These are phyloP conservation scores for Cytidiella melzeri DNA, from an alignment of 768 basidiomycete species.

Conservation along the genomic window DNA sequence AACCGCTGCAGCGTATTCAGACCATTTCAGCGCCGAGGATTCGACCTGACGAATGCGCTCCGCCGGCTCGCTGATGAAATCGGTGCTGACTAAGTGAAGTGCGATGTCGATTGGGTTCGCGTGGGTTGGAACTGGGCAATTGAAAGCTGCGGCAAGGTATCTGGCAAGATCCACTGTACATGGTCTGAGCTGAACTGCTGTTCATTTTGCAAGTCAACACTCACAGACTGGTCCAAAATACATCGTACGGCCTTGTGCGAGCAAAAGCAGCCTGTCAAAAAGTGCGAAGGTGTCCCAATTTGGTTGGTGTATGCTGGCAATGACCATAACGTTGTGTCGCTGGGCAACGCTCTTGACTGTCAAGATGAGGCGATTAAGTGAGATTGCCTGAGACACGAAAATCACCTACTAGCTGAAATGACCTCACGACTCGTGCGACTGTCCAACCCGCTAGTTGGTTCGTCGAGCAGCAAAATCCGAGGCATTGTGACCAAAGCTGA, in stretches of 20 bases:
- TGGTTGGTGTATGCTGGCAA: slow-evolving; percentile 67
- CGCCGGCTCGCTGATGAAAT: slow-evolving; percentile 27
- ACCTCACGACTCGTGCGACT: slow-evolving; percentile 41
- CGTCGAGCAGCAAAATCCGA: slow-evolving; percentile 56
- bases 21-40: slow-evolving; percentile 9
- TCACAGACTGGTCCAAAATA: slow-evolving; percentile 30
- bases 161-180: slow-evolving; percentile 16
- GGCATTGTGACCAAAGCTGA: slow-evolving; percentile 56
- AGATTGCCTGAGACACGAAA: not conserved
- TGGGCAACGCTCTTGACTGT: slow-evolving; percentile 35
- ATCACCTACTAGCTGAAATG: slow-evolving; percentile 30
- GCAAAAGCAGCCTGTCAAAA: slow-evolving; percentile 54
- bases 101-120: slow-evolving; percentile 55
- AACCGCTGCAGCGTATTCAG: slow-evolving; percentile 3
- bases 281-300: slow-evolving; percentile 52
- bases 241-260: slow-evolving; percentile 46
- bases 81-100: slow-evolving; percentile 49
- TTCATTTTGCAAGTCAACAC: slow-evolving; percentile 3
- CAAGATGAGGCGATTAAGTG: slow-evolving; percentile 23
- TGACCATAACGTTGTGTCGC: slow-evolving; percentile 46
- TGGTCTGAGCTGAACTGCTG: slow-evolving; percentile 25
- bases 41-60: slow-evolving; percentile 5
- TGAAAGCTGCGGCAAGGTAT: slow-evolving; percentile 23
- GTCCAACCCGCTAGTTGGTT: slow-evolving; percentile 53
- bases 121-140: slow-evolving; percentile 27